These are phyloP conservation scores for Zanthoxylum bungeanum DNA, from an alignment of 345 rosid species.

Conservation along the genomic window DNA sequence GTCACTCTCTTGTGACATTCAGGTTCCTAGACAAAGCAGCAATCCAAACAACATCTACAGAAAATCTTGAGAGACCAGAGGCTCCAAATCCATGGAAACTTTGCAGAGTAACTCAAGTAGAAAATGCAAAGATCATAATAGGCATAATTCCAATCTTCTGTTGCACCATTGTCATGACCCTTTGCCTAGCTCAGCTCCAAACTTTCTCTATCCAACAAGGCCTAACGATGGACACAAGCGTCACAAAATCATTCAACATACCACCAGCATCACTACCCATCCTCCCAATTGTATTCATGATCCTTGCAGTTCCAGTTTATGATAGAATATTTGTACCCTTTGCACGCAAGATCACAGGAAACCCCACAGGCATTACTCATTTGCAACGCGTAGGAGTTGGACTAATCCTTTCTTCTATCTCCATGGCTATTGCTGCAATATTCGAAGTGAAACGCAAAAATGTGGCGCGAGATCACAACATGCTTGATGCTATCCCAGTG, in stretches of 20 bases:
- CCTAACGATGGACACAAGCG: conserved; percentile 42
- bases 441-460: conserved; percentile 44
- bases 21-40: conserved; percentile 68
- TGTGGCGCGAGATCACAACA: conserved; percentile 39
- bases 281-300: conserved; percentile 39
- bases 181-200: conserved; percentile 51
- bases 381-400: conserved; percentile 63
- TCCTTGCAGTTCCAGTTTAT: conserved; percentile 40
- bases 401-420: conserved; percentile 38
- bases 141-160: conserved; percentile 51
- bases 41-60: conserved; percentile 23
- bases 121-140: conserved; percentile 48
- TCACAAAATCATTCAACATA: conserved; percentile 34
- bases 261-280: conserved; percentile 61
- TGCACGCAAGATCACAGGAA: conserved; percentile 40
- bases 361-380: conserved; percentile 45
- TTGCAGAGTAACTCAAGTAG: conserved; percentile 62
- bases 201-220: conserved; percentile 58
- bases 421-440: conserved; percentile 46
- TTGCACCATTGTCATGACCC: conserved; percentile 63
- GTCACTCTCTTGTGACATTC: no score
- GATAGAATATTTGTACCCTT: conserved; percentile 46
- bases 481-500: conserved; percentile 44
- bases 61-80: neutral
- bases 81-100: conserved; percentile 53